phyloP scores from a whole-genome alignment of 139 green algal genomes.

The Tetraselmis chui region DNA sequence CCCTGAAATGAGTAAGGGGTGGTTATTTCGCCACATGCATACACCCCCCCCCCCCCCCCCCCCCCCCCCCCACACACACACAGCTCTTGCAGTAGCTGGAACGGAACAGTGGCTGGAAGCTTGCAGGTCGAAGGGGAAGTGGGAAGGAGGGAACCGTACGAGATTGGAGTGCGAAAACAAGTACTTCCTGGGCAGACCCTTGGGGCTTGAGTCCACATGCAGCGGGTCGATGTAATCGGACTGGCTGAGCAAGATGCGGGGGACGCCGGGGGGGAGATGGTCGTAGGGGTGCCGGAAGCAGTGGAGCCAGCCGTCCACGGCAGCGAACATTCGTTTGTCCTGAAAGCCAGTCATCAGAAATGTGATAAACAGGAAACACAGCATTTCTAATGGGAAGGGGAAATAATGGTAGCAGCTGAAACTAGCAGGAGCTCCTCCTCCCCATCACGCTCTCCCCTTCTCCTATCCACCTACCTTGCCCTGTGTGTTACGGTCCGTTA shows the following conservation, averaged over 20 bases:
- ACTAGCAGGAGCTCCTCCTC: too few relatives aligned
- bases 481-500: slow-evolving; percentile 14
- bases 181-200: not conserved
- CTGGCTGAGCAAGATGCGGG: slow-evolving; percentile 19
- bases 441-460: too few relatives aligned
- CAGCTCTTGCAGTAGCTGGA: too few relatives aligned
- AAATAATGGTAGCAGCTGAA: too few relatives aligned
- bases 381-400: not conserved
- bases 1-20: too few relatives aligned
- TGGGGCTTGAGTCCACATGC: not conserved
- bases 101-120: too few relatives aligned
- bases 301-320: slow-evolving; percentile 28
- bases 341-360: not conserved
- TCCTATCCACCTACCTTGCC: not conserved
- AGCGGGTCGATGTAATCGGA: slow-evolving; percentile 21
- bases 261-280: slow-evolving; percentile 19
- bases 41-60: too few relatives aligned
- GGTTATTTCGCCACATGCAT: too few relatives aligned
- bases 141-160: too few relatives aligned
- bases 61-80: too few relatives aligned
- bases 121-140: too few relatives aligned
- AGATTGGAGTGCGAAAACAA: too few relatives aligned
- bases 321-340: slow-evolving; percentile 12
- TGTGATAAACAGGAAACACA: not conserved
- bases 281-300: slow-evolving; percentile 12